Conservation (phyloP, 2,329 filamentous ascomycete genomes). For the Aureobasidium zeae region DNA sequence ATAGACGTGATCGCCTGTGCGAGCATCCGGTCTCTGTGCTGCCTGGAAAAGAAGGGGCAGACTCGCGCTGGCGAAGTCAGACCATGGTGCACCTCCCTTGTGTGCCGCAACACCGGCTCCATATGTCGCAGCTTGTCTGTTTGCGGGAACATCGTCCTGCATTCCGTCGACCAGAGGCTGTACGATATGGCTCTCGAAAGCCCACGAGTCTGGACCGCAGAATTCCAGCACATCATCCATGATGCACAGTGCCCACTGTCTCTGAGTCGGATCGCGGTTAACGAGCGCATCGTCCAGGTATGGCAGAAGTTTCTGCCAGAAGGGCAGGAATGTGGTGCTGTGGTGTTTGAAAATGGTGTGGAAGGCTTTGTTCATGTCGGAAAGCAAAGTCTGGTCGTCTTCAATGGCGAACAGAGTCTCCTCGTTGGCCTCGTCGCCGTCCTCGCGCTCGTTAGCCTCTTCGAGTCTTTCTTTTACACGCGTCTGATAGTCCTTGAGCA, state of each 20-base stretch:
- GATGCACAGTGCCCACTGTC: constrained; percentile 98
- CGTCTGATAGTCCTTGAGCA: constrained; percentile 85
- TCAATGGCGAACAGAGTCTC: constrained; percentile 86
- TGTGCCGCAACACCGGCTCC: constrained; percentile 93
- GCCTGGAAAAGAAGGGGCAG: constrained; percentile 78
- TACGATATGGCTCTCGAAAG: constrained; percentile 77
- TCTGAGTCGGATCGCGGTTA: constrained; percentile 75
- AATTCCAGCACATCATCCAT: constrained; percentile 98
- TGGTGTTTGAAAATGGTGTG: constrained; percentile 99
- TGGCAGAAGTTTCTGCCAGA: constrained; percentile 76
- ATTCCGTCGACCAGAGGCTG: constrained; percentile 81
- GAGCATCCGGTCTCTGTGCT: constrained; percentile 68
- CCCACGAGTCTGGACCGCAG: constrained; percentile 79
- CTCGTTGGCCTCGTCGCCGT: constrained; percentile 63
- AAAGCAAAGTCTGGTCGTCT: constrained; percentile 90
- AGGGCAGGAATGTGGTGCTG: constrained; percentile 68
- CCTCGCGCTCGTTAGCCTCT: constrained; percentile 74
- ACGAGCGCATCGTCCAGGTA: constrained; percentile 82
- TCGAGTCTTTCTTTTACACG: constrained; percentile 77
- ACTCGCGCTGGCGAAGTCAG: constrained; percentile 72
- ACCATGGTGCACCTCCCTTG: constrained; percentile 78
- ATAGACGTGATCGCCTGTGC: constrained; percentile 88
- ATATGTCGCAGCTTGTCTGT: constrained; percentile 91
- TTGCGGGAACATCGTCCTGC: constrained; percentile 75
- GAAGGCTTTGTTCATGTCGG: constrained; percentile 99